Conservation (phyloP, 345 rosid genomes). For the Eucalyptus caleyi region DNA sequence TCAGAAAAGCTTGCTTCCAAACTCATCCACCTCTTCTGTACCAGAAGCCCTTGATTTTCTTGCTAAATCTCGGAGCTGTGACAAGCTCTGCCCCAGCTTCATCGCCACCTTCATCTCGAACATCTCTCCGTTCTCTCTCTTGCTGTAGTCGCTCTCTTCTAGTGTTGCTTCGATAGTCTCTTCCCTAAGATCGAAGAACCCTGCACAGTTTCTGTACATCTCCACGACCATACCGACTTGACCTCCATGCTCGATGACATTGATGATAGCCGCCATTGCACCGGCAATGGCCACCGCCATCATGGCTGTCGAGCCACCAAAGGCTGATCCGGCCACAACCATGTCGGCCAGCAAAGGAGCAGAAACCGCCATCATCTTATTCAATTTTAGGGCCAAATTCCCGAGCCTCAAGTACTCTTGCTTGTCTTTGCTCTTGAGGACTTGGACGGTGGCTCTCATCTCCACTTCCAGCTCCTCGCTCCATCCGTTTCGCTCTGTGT, state of each 20-base stretch:
- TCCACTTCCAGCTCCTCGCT: constrained; percentile 5
- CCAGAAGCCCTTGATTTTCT: background rate
- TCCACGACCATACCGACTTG: too few relatives aligned
- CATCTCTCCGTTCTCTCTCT: constrained; percentile 9
- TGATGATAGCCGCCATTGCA: too few relatives aligned
- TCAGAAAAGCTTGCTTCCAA: constrained; percentile 10
- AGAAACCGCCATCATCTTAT: background rate
- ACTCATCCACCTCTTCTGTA: background rate
- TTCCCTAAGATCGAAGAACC: background rate
- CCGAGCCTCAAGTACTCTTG: background rate
- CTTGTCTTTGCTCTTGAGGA: background rate
- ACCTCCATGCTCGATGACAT: background rate
- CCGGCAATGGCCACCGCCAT: background rate
- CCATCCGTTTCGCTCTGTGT: background rate
- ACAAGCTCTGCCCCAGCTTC: background rate
- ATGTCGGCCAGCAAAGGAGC: background rate
- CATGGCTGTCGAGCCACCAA: background rate
- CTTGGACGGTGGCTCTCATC: constrained; percentile 15
- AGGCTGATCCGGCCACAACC: background rate
- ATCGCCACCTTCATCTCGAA: background rate
- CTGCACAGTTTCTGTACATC: background rate
- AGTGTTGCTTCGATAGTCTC: background rate
- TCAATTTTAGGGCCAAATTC: background rate
- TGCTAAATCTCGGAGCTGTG: background rate
- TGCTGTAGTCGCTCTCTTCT: background rate